Evolutionary conservation across 768 basidiomycete genomes (phyloP).

Genomic region (Gloeostereum incarnatum): DNA sequence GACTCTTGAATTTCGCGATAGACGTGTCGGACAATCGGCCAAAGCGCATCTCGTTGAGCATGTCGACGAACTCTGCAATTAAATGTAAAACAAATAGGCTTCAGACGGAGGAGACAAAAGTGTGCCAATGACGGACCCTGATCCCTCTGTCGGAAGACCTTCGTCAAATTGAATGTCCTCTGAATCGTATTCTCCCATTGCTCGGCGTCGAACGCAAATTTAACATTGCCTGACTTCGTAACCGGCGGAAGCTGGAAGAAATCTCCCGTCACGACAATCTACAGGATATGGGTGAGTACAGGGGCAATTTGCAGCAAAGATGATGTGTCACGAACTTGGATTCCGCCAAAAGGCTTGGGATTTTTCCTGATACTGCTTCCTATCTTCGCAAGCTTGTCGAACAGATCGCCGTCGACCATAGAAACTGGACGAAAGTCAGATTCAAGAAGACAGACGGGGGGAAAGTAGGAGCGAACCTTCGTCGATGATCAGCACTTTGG

Average conservation of each 20-base stretch:
- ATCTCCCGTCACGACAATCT: slow-evolving; percentile 92
- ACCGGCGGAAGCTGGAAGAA: slow-evolving; percentile 99
- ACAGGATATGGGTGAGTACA: slow-evolving; percentile 1
- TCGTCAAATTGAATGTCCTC: slow-evolving; percentile 84
- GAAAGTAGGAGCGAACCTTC: slow-evolving; percentile 41
- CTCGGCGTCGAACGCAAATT: slow-evolving; percentile 89
- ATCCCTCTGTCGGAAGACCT: slow-evolving; percentile 93
- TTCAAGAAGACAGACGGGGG: background rate
- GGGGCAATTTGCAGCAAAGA: background rate
- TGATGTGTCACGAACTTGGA: slow-evolving; percentile 48
- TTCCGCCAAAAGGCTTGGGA: slow-evolving; percentile 81
- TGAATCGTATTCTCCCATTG: slow-evolving; percentile 68
- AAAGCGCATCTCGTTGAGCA: slow-evolving; percentile 98
- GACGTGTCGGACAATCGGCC: slow-evolving; percentile 60
- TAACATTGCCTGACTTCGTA: slow-evolving; percentile 51
- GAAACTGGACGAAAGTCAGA: slow-evolving; percentile 54
- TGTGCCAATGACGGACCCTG: slow-evolving; percentile 49
- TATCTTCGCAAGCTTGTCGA: slow-evolving; percentile 81
- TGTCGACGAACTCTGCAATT: slow-evolving; percentile 74
- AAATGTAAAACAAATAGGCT: slow-evolving; percentile 3
- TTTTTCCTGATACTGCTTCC: slow-evolving; percentile 56
- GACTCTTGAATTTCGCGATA: slow-evolving; percentile 55
- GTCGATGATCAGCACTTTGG: slow-evolving; percentile 77
- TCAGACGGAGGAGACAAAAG: slow-evolving; percentile 1
- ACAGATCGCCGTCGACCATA: slow-evolving; percentile 91